Percentiles rank a stretch among this genome's conserved stretches.
phyloP scores from a whole-genome alignment of 2,329 filamentous ascomycete species.

The Venturia aucupariae region DNA sequence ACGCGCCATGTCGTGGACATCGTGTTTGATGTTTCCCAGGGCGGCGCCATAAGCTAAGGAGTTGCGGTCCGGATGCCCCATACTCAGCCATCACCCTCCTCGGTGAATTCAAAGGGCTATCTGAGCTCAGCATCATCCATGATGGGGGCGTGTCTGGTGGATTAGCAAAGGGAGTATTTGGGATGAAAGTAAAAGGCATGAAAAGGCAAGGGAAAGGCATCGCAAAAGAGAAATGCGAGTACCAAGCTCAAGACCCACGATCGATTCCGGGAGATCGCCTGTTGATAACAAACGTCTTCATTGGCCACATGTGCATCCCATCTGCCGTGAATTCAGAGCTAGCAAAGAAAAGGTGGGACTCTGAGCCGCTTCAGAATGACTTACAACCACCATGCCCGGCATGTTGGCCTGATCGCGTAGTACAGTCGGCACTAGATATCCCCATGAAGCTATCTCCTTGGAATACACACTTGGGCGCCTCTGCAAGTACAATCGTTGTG shows the following conservation, averaged over 20 bases:
- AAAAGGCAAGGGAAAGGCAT: neutral
- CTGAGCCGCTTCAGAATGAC: neutral
- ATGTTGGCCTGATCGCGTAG: neutral
- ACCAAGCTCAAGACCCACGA: neutral
- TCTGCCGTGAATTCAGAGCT: neutral
- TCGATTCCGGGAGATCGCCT: neutral
- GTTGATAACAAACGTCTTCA: neutral
- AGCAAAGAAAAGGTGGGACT: neutral
- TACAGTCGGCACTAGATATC: neutral
- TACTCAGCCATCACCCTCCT: neutral
- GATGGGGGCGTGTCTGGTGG: neutral
- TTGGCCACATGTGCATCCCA: neutral
- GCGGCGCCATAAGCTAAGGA: neutral
- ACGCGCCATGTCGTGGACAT: conserved; percentile 11
- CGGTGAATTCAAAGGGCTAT: neutral
- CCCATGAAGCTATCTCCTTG: neutral
- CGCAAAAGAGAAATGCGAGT: neutral
- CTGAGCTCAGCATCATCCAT: neutral
- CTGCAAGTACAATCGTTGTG: neutral
- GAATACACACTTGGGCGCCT: neutral
- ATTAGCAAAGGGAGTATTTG: neutral
- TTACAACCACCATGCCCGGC: neutral
- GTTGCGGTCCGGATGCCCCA: neutral
- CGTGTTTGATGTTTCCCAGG: conserved; percentile 14
- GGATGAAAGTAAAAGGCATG: neutral